These are phyloP conservation scores for Astrothelium macrocarpum DNA, from an alignment of 495 filamentous ascomycete genomes.

Conservation along the genomic window DNA sequence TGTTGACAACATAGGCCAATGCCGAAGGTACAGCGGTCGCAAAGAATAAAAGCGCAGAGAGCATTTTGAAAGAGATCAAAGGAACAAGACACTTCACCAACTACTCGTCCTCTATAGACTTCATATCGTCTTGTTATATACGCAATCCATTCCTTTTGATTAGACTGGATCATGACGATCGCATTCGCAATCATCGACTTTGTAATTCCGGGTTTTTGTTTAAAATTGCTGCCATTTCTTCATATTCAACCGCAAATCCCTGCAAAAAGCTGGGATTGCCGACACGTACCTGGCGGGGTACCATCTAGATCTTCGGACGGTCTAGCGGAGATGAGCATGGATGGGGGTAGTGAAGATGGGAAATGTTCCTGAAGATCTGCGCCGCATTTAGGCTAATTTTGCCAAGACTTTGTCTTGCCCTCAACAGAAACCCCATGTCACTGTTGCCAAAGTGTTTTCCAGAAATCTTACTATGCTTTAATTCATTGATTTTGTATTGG, in stretches of 20 bases:
- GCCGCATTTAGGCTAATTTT: constrained; percentile 4
- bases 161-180: neutral
- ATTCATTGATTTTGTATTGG: no score
- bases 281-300: neutral
- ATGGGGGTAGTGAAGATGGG: neutral
- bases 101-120: neutral
- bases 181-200: neutral
- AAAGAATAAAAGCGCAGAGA: neutral
- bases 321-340: neutral
- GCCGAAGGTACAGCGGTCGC: neutral
- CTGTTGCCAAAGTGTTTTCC: no score
- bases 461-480: no score
- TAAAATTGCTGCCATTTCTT: neutral
- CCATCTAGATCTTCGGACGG: neutral
- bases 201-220: neutral
- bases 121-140: neutral
- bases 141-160: neutral
- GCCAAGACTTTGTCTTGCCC: no score
- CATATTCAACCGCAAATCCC: neutral
- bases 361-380: constrained; percentile 1
- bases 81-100: neutral
- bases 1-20: constrained; percentile 12
- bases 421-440: no score
- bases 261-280: neutral
- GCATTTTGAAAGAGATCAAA: neutral